Conservation (phyloP, 2,329 filamentous ascomycete species). For the Fusarium beomiforme region DNA sequence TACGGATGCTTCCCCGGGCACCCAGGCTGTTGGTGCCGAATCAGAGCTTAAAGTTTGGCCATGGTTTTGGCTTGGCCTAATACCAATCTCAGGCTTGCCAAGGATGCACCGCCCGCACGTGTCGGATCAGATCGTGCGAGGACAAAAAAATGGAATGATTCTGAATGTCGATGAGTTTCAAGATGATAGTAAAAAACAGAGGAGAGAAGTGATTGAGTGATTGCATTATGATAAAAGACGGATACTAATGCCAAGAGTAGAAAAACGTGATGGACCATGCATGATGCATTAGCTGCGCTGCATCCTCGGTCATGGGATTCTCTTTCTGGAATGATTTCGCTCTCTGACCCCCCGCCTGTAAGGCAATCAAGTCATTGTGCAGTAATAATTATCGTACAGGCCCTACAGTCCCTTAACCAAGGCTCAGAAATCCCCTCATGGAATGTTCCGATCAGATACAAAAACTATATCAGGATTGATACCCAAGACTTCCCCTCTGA, state of each 20-base stretch:
- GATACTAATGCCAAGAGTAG: constrained; percentile 15
- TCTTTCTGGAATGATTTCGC: constrained; percentile 26
- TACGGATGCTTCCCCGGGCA: constrained; percentile 33
- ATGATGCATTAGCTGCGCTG: constrained; percentile 23
- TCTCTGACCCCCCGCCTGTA: constrained; percentile 3
- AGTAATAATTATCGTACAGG: constrained; percentile 5
- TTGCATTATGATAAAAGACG: background rate
- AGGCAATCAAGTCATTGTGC: background rate
- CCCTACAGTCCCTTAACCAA: background rate
- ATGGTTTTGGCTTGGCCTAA: background rate
- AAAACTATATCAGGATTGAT: constrained; percentile 14
- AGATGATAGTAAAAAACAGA: background rate
- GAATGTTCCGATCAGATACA: background rate
- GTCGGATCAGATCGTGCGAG: background rate
- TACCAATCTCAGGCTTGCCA: background rate
- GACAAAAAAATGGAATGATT: background rate
- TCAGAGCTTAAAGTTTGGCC: constrained; percentile 16
- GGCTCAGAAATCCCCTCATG: background rate
- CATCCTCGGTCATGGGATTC: constrained; percentile 31
- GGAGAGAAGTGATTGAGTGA: background rate
- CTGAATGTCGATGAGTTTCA: background rate
- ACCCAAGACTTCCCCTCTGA: constrained; percentile 18
- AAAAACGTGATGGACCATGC: constrained; percentile 25
- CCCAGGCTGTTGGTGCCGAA: constrained; percentile 30
- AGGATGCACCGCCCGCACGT: background rate